Conservation (phyloP, 2,329 filamentous ascomycete genomes). For the Rosellinia necatrix region DNA sequence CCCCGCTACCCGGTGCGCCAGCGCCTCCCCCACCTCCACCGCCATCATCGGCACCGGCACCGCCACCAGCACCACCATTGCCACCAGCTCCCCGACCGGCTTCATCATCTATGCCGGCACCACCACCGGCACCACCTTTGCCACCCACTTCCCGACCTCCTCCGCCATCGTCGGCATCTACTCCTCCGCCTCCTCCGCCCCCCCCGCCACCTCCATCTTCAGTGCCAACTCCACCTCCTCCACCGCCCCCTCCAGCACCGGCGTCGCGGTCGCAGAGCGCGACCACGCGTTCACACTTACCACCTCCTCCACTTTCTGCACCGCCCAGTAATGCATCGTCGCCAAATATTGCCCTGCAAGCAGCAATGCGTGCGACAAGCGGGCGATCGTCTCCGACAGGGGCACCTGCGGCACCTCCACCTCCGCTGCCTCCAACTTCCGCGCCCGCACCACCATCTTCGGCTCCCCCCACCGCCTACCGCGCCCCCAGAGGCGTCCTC, state of each 20-base stretch:
- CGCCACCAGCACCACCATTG: constrained; percentile 46
- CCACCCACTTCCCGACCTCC: constrained; percentile 45
- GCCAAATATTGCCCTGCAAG: constrained; percentile 47
- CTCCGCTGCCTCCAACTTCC: constrained; percentile 46
- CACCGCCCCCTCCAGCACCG: constrained; percentile 36
- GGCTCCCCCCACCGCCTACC: constrained; percentile 50
- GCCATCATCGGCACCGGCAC: constrained; percentile 51
- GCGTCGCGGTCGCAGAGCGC: constrained; percentile 33
- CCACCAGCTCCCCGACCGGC: constrained; percentile 37
- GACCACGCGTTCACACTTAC: constrained; percentile 43
- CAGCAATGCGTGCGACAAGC: constrained; percentile 45
- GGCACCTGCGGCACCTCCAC: constrained; percentile 45
- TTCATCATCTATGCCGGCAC: constrained; percentile 51
- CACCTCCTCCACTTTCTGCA: constrained; percentile 43
- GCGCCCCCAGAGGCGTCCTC: constrained; percentile 37
- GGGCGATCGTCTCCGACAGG: constrained; percentile 43
- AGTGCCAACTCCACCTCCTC: constrained; percentile 50
- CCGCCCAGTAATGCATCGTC: constrained; percentile 32
- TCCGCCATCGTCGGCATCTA: constrained; percentile 42
- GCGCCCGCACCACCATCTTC: constrained; percentile 50
- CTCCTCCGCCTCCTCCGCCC: constrained; percentile 43
- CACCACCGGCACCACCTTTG: constrained; percentile 42
- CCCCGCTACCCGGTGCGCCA: constrained; percentile 40
- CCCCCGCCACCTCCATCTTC: constrained; percentile 51
- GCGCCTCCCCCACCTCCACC: constrained; percentile 44